These are phyloP conservation scores for Neurospora sp. DNA, from an alignment of 495 filamentous ascomycete genomes.

Conservation along the genomic window DNA sequence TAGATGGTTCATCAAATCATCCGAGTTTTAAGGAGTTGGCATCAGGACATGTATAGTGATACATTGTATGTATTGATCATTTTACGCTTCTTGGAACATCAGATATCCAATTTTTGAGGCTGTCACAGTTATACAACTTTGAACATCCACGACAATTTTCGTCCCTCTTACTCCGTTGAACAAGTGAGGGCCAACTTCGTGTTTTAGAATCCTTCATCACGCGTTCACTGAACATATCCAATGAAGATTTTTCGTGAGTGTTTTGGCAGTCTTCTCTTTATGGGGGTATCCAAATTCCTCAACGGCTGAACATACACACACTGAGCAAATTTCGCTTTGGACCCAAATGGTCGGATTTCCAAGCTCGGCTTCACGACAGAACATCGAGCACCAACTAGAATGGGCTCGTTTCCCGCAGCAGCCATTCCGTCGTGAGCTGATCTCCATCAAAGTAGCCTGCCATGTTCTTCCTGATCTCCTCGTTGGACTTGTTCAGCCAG, in stretches of 20 bases:
- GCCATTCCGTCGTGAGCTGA: conserved; percentile 60
- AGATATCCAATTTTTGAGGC: neutral
- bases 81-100: neutral
- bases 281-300: neutral
- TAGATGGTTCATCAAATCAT: neutral
- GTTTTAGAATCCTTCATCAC: neutral
- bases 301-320: neutral
- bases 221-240: neutral
- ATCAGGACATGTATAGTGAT: neutral
- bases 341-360: neutral
- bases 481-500: conserved; percentile 84
- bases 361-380: neutral
- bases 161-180: neutral
- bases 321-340: neutral
- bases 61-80: neutral
- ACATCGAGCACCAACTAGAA: conserved; percentile 17
- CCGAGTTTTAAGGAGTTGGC: neutral
- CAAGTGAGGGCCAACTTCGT: neutral
- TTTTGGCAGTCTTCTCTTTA: neutral
- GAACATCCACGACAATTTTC: neutral
- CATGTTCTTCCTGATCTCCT: conserved; percentile 73
- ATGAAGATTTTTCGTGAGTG: neutral
- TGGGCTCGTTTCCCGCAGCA: conserved; percentile 70
- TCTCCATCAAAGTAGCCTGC: conserved; percentile 68
- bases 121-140: neutral